Percentiles rank a stretch among this genome's conserved stretches.
Conservation (phyloP, 176 grass and related monocot genomes). For the Oryza punctata region DNA sequence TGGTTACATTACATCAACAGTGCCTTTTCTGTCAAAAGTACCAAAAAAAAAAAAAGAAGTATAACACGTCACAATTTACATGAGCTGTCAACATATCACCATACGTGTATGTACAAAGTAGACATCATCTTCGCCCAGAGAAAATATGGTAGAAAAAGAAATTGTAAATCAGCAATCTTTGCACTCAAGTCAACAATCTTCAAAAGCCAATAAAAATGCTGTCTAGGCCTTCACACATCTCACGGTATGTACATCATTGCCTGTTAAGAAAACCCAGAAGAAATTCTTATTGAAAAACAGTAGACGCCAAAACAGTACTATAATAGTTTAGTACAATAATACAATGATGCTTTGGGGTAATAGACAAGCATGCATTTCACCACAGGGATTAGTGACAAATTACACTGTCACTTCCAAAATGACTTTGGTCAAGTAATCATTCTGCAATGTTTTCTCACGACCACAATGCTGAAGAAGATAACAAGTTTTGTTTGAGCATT, state of each 20-base stretch:
- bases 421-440: not conserved
- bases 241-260: slow-evolving; percentile 52
- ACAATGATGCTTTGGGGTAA: not conserved
- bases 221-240: slow-evolving; percentile 14
- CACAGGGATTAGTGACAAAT: not conserved
- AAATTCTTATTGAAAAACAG: slow-evolving; percentile 7
- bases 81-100: not conserved
- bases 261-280: slow-evolving; percentile 45
- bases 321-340: not conserved
- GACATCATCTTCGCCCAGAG: not conserved
- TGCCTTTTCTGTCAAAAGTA: not conserved
- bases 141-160: not conserved
- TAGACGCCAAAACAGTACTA: not conserved
- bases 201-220: slow-evolving; percentile 1
- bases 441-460: slow-evolving; percentile 6
- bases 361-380: not conserved
- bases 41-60: not conserved
- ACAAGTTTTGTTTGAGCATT: slow-evolving; percentile 7
- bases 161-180: slow-evolving; percentile 23
- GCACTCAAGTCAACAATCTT: slow-evolving; percentile 19
- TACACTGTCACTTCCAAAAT: not conserved
- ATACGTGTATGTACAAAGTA: not conserved
- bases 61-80: not conserved
- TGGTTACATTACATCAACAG: not conserved
- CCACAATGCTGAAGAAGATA: not conserved